phyloP scores from a whole-genome alignment of 2,329 filamentous ascomycete species.

The Colletotrichum echinochloae region DNA sequence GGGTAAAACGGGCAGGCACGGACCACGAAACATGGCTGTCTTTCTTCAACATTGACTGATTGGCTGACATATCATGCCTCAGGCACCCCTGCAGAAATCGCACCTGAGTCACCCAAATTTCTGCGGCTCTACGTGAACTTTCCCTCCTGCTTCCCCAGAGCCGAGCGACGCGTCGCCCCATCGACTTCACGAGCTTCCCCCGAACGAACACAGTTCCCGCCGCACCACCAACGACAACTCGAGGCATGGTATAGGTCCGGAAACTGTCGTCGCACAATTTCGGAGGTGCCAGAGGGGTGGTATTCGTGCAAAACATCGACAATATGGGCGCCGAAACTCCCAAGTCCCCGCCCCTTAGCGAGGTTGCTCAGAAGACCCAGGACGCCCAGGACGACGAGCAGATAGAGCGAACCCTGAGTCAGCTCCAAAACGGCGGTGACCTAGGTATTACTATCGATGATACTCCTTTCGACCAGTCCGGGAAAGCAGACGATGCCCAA shows the following conservation, averaged over 20 bases:
- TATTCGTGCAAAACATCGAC: constrained; percentile 29
- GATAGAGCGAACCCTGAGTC: constrained; percentile 59
- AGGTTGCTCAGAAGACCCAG: constrained; percentile 57
- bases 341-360: constrained; percentile 46
- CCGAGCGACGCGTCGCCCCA: constrained; percentile 39
- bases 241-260: constrained; percentile 38
- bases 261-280: constrained; percentile 31
- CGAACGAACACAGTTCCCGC: constrained; percentile 23
- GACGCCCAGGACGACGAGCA: constrained; percentile 62
- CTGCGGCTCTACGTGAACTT: constrained; percentile 40
- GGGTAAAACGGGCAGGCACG: constrained; percentile 37
- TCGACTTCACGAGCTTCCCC: constrained; percentile 34
- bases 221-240: constrained; percentile 28
- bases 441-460: constrained; percentile 58
- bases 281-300: constrained; percentile 37
- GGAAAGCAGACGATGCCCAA: constrained; percentile 92
- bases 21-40: constrained; percentile 23
- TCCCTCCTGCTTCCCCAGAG: constrained; percentile 41
- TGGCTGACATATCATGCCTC: constrained; percentile 30
- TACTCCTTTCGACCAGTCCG: constrained; percentile 69
- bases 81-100: constrained; percentile 42
- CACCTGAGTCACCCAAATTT: constrained; percentile 42
- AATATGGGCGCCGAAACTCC: constrained; percentile 38
- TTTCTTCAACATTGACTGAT: constrained; percentile 16
- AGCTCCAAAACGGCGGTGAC: constrained; percentile 54